Conservation (phyloP, 2,329 filamentous ascomycete species). For the Colletotrichum noveboracense region DNA sequence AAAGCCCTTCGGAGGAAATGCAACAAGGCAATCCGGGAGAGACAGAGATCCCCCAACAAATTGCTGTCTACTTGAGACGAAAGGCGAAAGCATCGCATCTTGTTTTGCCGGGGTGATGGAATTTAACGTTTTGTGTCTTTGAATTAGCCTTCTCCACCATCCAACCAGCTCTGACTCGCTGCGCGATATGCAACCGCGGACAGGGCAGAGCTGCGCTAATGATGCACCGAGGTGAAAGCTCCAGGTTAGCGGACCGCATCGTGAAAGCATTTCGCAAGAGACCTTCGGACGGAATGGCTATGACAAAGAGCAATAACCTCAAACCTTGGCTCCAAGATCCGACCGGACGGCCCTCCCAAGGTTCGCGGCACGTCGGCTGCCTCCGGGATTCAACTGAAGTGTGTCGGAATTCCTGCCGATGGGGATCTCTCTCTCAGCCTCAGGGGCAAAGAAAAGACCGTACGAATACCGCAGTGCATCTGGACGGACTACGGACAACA, state of each 20-base stretch:
- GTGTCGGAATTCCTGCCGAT: neutral
- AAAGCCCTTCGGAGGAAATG: constrained; percentile 1
- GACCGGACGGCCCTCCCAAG: neutral
- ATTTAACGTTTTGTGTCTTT: constrained; percentile 9
- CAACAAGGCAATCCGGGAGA: neutral
- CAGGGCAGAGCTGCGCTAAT: neutral
- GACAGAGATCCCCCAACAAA: neutral
- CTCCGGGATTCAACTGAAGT: neutral
- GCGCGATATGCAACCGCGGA: neutral
- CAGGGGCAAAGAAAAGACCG: neutral
- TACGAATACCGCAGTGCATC: no score
- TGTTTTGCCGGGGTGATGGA: constrained; percentile 4
- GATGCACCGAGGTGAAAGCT: constrained; percentile 10
- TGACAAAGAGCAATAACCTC: neutral
- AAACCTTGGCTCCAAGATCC: neutral
- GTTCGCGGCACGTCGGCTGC: neutral
- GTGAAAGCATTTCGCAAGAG: neutral
- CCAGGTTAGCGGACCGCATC: neutral
- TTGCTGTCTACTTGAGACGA: constrained; percentile 15
- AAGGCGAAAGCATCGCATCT: neutral
- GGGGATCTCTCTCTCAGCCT: neutral
- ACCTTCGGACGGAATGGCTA: neutral
- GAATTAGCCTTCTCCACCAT: constrained; percentile 9
- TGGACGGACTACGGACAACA: neutral
- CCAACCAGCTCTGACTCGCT: constrained; percentile 7